A percentile compares a stretch with the other conserved stretches of the same genome.
These are phyloP conservation scores for Aspergillus panamensis DNA, from an alignment of 495 filamentous ascomycete species.

Conservation along the genomic window DNA sequence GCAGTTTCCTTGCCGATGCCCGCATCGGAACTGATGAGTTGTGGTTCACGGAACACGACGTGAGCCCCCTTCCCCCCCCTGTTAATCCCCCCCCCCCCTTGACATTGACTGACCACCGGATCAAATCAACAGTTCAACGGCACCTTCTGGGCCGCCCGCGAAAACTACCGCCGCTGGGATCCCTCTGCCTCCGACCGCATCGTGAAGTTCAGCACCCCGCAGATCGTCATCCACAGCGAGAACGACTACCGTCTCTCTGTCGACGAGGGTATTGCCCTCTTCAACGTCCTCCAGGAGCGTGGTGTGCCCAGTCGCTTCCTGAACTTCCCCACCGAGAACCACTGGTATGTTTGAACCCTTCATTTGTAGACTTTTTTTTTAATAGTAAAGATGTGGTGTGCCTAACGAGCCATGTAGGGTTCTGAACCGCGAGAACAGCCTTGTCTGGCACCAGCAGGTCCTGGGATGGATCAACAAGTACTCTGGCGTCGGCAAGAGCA, in stretches of 20 bases:
- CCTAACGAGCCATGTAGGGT: conserved; percentile 29
- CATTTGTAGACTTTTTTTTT: too few species aligned
- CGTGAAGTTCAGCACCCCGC: conserved; percentile 39
- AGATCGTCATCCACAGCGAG: conserved; percentile 47
- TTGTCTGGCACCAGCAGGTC: conserved; percentile 49
- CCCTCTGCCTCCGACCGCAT: conserved; percentile 38
- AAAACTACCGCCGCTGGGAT: conserved; percentile 44
- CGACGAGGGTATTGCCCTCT: conserved; percentile 41
- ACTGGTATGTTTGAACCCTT: conserved; percentile 37
- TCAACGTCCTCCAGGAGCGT: conserved; percentile 47
- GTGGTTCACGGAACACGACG: conserved; percentile 42
- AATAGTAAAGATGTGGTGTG: too few species aligned
- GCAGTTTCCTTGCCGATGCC: conserved; percentile 42
- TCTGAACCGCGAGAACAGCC: conserved; percentile 38
- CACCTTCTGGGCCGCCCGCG: conserved; percentile 40
- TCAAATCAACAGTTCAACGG: conserved; percentile 44
- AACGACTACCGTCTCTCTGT: conserved; percentile 44
- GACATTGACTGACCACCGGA: not conserved
- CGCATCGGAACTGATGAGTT: conserved; percentile 49
- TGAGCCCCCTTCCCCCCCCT: conserved; percentile 10
- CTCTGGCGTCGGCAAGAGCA: conserved; percentile 27
- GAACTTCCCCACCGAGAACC: conserved; percentile 53
- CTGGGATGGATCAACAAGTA: conserved; percentile 50
- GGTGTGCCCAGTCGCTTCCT: conserved; percentile 57
- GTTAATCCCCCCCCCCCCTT: too few species aligned